Percentiles rank a stretch among this genome's conserved stretches.
Evolutionary conservation across 2,329 filamentous ascomycete species (phyloP).

Genomic region (Fusarium sp.): DNA sequence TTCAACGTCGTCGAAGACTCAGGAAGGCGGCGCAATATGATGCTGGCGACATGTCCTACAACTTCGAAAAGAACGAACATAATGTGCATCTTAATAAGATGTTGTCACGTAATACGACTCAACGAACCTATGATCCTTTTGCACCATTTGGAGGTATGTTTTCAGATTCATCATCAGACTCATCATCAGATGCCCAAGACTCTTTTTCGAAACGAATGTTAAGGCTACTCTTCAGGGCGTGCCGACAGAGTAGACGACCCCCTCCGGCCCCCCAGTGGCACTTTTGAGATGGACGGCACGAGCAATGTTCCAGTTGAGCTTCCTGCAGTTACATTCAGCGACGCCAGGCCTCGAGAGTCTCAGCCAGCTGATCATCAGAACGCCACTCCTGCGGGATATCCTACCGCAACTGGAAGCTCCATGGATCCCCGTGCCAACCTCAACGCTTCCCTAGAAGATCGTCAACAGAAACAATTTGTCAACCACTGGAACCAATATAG

Average conservation of each 20-base stretch:
- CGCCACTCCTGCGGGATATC: constrained; percentile 14
- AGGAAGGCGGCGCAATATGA: constrained; percentile 17
- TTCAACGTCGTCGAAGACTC: constrained; percentile 42
- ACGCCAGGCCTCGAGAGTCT: constrained; percentile 22
- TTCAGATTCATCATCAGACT: constrained; percentile 10
- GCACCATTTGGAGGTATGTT: constrained; percentile 62
- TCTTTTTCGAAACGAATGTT: constrained; percentile 28
- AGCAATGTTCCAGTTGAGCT: constrained; percentile 54
- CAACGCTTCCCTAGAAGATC: constrained; percentile 51
- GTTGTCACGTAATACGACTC: constrained; percentile 49
- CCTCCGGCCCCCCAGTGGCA: constrained; percentile 47
- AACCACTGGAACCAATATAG: constrained; percentile 59
- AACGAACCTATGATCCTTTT: constrained; percentile 56
- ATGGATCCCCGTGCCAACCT: constrained; percentile 56
- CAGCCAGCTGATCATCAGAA: constrained; percentile 13
- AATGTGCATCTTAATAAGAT: constrained; percentile 38
- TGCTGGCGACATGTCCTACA: constrained; percentile 31
- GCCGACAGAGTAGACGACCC: constrained; percentile 52
- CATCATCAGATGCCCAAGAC: constrained; percentile 3
- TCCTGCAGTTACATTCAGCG: constrained; percentile 47
- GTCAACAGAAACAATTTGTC: constrained; percentile 52
- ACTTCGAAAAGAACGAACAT: constrained; percentile 50
- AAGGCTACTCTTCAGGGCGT: constrained; percentile 51
- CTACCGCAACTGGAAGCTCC: constrained; percentile 28
- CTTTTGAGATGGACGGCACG: constrained; percentile 59